Percentiles rank a stretch among this genome's conserved stretches.
Conservation (phyloP, 805 yeast species). For the Starmerella stigmatis region DNA sequence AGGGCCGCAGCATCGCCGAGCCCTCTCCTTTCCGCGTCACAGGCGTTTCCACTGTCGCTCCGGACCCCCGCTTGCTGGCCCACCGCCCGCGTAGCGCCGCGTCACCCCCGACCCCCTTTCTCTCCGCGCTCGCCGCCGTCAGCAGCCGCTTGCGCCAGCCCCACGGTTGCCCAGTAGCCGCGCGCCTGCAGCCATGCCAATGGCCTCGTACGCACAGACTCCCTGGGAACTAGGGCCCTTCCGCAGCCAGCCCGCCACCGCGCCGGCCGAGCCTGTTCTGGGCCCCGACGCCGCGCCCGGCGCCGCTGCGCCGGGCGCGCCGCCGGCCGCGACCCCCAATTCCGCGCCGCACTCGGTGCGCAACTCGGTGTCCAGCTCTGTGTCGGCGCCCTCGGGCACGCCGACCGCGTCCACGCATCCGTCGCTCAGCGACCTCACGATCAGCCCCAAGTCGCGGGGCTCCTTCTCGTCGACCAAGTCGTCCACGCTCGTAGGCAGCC, state of each 20-base stretch:
- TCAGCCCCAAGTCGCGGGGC: conserved; percentile 6
- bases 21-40: too few relatives aligned
- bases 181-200: conserved; percentile 6
- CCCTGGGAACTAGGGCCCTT: conserved; percentile 7
- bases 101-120: background rate
- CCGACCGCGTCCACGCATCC: background rate
- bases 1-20: too few relatives aligned
- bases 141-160: background rate
- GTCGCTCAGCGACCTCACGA: conserved; percentile 4
- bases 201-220: conserved; percentile 5
- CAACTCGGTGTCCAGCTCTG: background rate
- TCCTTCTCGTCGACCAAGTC: background rate
- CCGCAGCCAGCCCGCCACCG: conserved; percentile 2
- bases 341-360: background rate
- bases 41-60: too few relatives aligned
- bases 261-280: too few relatives aligned
- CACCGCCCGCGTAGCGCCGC: background rate
- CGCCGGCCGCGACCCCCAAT: background rate
- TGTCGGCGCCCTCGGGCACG: background rate
- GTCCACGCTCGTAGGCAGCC: background rate
- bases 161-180: too few relatives aligned
- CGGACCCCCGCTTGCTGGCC: too few relatives aligned
- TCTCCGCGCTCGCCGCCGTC: background rate
- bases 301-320: background rate
- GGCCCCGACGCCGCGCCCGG: background rate